Conservation (phyloP, 2,329 filamentous ascomycete genomes). For the Pseudohalonectria lignicola region DNA sequence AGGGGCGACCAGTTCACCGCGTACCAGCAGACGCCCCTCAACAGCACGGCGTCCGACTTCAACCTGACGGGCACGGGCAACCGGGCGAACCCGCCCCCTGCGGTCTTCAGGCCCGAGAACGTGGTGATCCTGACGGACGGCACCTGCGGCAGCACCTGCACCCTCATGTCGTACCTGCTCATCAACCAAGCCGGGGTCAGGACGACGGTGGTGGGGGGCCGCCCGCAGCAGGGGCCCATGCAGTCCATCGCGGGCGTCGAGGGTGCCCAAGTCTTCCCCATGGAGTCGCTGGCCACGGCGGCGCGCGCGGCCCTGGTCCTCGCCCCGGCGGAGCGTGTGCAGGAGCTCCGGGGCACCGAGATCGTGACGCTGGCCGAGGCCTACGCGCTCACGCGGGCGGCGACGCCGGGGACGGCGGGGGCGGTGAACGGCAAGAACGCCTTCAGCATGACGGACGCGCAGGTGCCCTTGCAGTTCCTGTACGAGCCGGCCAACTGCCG, state of each 20-base stretch:
- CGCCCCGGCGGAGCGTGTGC: slow-evolving; percentile 8
- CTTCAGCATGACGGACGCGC: slow-evolving; percentile 17
- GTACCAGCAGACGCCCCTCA: slow-evolving; percentile 27
- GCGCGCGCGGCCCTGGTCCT: slow-evolving; percentile 15
- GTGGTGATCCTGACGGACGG: slow-evolving; percentile 36
- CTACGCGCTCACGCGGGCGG: slow-evolving; percentile 19
- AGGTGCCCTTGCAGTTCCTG: slow-evolving; percentile 44
- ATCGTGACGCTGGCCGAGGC: slow-evolving; percentile 15
- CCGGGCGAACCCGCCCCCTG: slow-evolving; percentile 30
- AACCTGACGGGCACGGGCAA: slow-evolving; percentile 38
- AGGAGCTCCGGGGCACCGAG: slow-evolving; percentile 12
- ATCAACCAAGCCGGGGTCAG: slow-evolving; percentile 31
- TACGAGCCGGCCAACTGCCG: slow-evolving; percentile 51
- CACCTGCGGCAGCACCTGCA: slow-evolving; percentile 18
- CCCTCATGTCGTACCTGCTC: slow-evolving; percentile 19
- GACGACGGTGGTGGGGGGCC: slow-evolving; percentile 50
- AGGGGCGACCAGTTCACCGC: slow-evolving; percentile 43
- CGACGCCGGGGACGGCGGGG: slow-evolving; percentile 12
- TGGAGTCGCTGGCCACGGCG: slow-evolving; percentile 16
- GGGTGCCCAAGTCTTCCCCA: slow-evolving; percentile 29
- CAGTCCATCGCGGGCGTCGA: slow-evolving; percentile 57
- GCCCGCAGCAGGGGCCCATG: slow-evolving; percentile 40
- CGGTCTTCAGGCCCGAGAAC: slow-evolving; percentile 41
- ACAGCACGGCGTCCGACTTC: slow-evolving; percentile 23
- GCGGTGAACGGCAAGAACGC: slow-evolving; percentile 24